Evolutionary conservation across 495 filamentous ascomycete species (phyloP).

Genomic region (Talaromyces ruber): DNA sequence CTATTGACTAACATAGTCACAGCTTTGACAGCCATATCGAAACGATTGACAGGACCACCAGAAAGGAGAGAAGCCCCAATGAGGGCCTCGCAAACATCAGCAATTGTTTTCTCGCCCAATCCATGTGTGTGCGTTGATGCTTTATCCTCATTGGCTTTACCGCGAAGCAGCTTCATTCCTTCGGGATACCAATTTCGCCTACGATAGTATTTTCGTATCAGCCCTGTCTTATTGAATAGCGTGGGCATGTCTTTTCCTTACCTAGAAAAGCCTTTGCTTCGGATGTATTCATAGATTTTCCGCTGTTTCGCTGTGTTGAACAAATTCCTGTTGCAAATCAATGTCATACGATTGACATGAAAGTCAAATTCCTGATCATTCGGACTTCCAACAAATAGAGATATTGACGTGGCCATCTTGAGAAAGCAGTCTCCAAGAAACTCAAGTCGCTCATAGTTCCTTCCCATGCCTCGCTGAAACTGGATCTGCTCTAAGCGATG

Average conservation of each 20-base stretch:
- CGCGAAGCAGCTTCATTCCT: slow-evolving; percentile 55
- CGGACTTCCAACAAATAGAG: slow-evolving; percentile 66
- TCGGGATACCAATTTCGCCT: slow-evolving; percentile 76
- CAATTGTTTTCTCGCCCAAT: slow-evolving; percentile 83
- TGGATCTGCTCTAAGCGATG: slow-evolving; percentile 62
- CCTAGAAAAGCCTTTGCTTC: slow-evolving; percentile 74
- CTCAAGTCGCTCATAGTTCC: slow-evolving; percentile 92
- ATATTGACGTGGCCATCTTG: slow-evolving; percentile 90
- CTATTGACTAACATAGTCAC: slow-evolving; percentile 68
- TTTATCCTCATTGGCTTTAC: slow-evolving; percentile 50
- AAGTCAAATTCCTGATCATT: slow-evolving; percentile 78
- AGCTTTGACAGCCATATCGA: slow-evolving; percentile 76
- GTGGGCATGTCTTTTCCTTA: slow-evolving; percentile 10
- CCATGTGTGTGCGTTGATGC: slow-evolving; percentile 49
- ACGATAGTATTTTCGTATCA: not conserved
- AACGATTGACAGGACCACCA: slow-evolving; percentile 43
- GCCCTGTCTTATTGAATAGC: not conserved
- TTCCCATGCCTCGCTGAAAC: slow-evolving; percentile 83
- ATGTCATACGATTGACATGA: slow-evolving; percentile 82
- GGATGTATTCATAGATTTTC: slow-evolving; percentile 64
- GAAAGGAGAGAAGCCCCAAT: slow-evolving; percentile 84
- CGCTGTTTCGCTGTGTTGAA: slow-evolving; percentile 63
- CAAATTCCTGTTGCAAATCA: slow-evolving; percentile 89
- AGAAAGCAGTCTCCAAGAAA: slow-evolving; percentile 92
- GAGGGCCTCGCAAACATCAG: slow-evolving; percentile 94